Evolutionary conservation across 2,329 filamentous ascomycete genomes (phyloP), one percentile per base, ranked within the genome.

Genomic region (Teratosphaeria viscida): DNA sequence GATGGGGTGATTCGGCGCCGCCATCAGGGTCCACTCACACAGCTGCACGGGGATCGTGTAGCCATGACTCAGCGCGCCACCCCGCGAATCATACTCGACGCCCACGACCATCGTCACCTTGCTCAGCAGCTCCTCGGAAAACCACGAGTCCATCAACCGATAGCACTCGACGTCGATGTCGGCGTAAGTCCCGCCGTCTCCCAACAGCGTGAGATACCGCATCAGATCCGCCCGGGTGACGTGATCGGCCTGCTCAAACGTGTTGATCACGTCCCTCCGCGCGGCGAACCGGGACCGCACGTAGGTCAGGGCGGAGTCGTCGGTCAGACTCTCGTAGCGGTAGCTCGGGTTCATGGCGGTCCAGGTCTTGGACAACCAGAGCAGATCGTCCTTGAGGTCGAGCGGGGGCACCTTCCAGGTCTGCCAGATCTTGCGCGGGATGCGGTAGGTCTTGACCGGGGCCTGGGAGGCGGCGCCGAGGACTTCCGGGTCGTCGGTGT

Each of bases 161-260:
- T 54, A 43, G 55, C 63, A 64, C 14, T 59, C 60, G 12, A 61
- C 63, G 56, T 66, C 65, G n/a, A 65, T 61, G 39, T 66, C 65
- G n/a, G 57, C 34, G 57, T 66, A 66, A 2, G 62, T 57, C 35
- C 65, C 65, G 34, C 65, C 63, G 11, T 66, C 63, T 5, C 58
- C 59, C 6, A 63, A 58, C 8, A 66, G 55, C 8, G 59, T 56
- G 43, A 66, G 39, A 39, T 66, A 66, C 23, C 65, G 56, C 27
- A 63, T 60, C 43, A 61, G 54, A 43, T 65, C 65, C 12, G 64
- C 62, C 19, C 63, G 62, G 2, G 65, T 49, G 23, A 64, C 61
- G 7, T 39, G 32, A 34, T 63, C 61, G 19, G 59, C 54, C 16
- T 47, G 27, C 27, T 60, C 55, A 14, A 55, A 66, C 19, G 58